phyloP scores from a whole-genome alignment of 2,329 filamentous ascomycete species.

The Alternaria postmessia region DNA sequence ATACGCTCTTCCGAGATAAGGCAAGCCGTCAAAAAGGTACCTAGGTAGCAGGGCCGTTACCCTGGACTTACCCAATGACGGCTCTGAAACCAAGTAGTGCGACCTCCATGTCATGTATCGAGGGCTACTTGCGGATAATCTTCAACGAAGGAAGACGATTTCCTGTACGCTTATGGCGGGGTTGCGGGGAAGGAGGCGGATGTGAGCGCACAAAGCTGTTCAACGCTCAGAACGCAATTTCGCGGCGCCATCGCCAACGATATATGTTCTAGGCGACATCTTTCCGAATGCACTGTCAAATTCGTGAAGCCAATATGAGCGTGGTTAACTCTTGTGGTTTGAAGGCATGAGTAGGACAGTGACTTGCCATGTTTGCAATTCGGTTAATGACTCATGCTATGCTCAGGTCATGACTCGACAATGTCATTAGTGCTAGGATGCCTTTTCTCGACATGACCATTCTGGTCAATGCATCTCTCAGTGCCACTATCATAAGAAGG shows the following conservation, averaged over 20 bases:
- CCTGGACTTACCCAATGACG: slow-evolving; percentile 15
- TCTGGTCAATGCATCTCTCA: neutral
- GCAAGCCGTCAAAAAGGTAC: neutral
- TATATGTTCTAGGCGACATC: no score
- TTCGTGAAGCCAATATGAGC: neutral
- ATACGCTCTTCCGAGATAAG: slow-evolving; percentile 8
- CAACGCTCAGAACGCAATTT: neutral
- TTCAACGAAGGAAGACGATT: slow-evolving; percentile 5
- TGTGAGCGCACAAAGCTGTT: neutral
- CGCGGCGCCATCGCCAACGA: no score
- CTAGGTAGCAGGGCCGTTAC: slow-evolving; percentile 13
- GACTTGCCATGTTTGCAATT: neutral
- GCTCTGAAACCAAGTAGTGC: slow-evolving; percentile 2
- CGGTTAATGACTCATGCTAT: neutral
- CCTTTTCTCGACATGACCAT: neutral
- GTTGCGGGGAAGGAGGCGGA: slow-evolving; percentile 5
- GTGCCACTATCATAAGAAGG: neutral
- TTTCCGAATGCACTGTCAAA: neutral
- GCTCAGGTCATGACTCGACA: neutral
- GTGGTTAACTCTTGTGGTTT: neutral
- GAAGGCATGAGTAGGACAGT: neutral
- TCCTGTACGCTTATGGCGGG: neutral
- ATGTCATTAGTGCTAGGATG: neutral
- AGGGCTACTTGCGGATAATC: slow-evolving; percentile 9
- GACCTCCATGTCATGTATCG: slow-evolving; percentile 11